Percentiles rank a stretch among this genome's conserved stretches.
phyloP scores from a whole-genome alignment of 257 asterid genomes.

The Rubia yunnanensis region DNA sequence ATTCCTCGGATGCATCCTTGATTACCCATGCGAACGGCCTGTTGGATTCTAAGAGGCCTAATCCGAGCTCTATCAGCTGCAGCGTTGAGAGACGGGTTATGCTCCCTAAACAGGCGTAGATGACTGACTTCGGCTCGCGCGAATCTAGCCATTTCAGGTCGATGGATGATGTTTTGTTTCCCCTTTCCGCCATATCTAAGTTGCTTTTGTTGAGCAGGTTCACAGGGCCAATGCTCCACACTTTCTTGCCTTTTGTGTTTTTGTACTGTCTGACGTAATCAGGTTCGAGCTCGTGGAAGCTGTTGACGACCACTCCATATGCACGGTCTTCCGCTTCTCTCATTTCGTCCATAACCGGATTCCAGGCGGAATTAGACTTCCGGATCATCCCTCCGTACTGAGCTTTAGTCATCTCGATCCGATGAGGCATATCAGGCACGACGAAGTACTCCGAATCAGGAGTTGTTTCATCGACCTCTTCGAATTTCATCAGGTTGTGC shows the following conservation, averaged over 20 bases:
- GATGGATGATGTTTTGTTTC: slow-evolving; percentile 19
- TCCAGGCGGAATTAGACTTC: slow-evolving; percentile 3
- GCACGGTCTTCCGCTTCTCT: slow-evolving; percentile 24
- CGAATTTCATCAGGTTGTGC: slow-evolving; percentile 6
- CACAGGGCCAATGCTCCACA: slow-evolving; percentile 51
- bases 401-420: slow-evolving; percentile 33
- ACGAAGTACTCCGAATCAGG: slow-evolving; percentile 40
- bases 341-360: not conserved
- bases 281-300: slow-evolving; percentile 37
- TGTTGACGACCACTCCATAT: slow-evolving; percentile 36
- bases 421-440: slow-evolving; percentile 42
- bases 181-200: slow-evolving; percentile 34
- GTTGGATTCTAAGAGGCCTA: slow-evolving; percentile 32
- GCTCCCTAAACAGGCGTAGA: slow-evolving; percentile 52
- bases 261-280: slow-evolving; percentile 21
- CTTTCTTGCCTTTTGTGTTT: slow-evolving; percentile 16
- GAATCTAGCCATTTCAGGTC: slow-evolving; percentile 40
- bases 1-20: slow-evolving; percentile 22
- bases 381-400: slow-evolving; percentile 25
- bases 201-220: slow-evolving; percentile 29
- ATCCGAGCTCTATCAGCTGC: slow-evolving; percentile 39
- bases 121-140: slow-evolving; percentile 15
- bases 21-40: slow-evolving; percentile 40
- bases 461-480: slow-evolving; percentile 13
- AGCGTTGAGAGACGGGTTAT: slow-evolving; percentile 21